Percentiles rank a stretch among this genome's conserved stretches.
Evolutionary conservation across 352 stramenopile genomes (phyloP).

Genomic region (Stramenopiles sp.): DNA sequence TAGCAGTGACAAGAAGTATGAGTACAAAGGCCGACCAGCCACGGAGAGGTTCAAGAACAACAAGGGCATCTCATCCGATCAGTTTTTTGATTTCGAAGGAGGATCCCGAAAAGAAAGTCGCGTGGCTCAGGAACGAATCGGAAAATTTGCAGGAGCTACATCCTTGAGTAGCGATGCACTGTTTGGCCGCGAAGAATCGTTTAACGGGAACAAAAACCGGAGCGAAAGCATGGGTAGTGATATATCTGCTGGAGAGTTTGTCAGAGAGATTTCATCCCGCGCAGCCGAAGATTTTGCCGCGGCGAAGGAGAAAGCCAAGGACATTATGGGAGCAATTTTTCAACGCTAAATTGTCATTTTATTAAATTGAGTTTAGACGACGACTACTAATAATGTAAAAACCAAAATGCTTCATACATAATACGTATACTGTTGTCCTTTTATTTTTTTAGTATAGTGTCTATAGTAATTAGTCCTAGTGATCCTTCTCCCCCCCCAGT

Average conservation of each 20-base stretch:
- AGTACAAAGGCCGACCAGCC: neutral
- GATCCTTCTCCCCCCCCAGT: too few species aligned
- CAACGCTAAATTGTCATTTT: too few species aligned
- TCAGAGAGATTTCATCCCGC: neutral
- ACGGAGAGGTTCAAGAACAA: constrained; percentile 40
- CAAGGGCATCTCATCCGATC: constrained; percentile 66
- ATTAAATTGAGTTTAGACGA: too few species aligned
- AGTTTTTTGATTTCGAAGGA: constrained; percentile 53
- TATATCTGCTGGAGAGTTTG: constrained; percentile 4
- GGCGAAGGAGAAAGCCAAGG: neutral
- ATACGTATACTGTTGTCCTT: too few species aligned
- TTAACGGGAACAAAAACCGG: neutral
- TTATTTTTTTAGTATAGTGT: too few species aligned
- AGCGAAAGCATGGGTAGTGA: constrained; percentile 4
- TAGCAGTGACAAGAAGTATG: constrained; percentile 43
- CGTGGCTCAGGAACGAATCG: neutral
- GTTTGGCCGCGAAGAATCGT: constrained; percentile 7
- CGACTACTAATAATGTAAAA: too few species aligned
- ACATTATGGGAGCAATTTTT: neutral
- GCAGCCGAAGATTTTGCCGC: neutral
- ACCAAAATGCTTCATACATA: too few species aligned
- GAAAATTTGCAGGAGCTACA: constrained; percentile 6
- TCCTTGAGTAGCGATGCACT: constrained; percentile 2
- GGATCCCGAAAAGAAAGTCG: constrained; percentile 3
- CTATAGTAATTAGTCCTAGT: too few species aligned